Base-by-base conservation (phyloP, 106 monocot genomes). In the Vanilla planifolia region DNA sequence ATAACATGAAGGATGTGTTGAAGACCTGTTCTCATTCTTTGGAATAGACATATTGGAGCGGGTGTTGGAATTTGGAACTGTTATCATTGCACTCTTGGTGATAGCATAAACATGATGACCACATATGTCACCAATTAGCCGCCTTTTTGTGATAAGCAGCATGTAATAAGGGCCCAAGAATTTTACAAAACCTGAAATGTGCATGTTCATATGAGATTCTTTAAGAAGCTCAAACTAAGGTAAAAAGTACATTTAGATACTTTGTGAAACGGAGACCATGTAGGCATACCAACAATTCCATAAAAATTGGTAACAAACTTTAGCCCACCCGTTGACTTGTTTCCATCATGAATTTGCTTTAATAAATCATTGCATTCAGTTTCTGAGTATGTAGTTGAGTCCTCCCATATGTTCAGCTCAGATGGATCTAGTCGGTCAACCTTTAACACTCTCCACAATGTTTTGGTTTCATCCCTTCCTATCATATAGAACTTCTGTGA, bases 201-300 rank as follows among this genome's bases (percentile, higher is more conserved):
- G 34, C 42, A 32, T 14, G 39, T 23, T 45, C 45, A 5, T 4
- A n/a, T 45, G 16, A n/a, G 45, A n/a, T 45, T 45, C 11, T 45
- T 11, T 15, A 45, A 4, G n/a, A 16, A 26, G 11, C 17, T 50
- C 52, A 51, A 22, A 55, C 42, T 15, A 55, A 27, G 45, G 45
- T n/a, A 45, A 45, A 45, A 45, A 66, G 10, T 29, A 51, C 36
- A 32, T 43, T 16, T 30, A 53, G 53, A 22, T n/a, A 29, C 29
- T 29, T 29, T 1, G n/a, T 11, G 11, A 1, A 5, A 28, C 3
- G 32, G 7, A n/a, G 50, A 46, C n/a, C 32, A 56, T 16, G 53
- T 32, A n/a, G 16, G 34, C 80, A 47, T 74, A 96, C 95, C 95
- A 62, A 96, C 66, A 78, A 96, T 90, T 29, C 95, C 95, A 65